phyloP scores from a whole-genome alignment of 140 eudicot genomes.

The Erigeron philadelphicus region DNA sequence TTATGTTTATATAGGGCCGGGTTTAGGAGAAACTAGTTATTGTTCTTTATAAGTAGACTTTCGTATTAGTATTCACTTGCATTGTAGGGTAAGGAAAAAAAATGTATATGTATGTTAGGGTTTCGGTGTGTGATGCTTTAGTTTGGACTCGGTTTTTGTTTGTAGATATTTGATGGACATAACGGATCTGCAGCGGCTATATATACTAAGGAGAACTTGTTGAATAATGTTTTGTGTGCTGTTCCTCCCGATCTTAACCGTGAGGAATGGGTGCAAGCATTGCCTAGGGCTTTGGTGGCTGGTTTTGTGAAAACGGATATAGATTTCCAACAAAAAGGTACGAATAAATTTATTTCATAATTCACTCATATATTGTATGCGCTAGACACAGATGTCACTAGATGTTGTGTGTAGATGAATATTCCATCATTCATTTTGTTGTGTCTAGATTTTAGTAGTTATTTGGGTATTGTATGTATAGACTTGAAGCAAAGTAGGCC shows the following conservation, averaged over 20 bases:
- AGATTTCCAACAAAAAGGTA: slow-evolving; percentile 89
- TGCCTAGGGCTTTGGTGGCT: slow-evolving; percentile 95
- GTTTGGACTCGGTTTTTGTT: slow-evolving; percentile 9
- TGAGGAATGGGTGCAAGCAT: slow-evolving; percentile 81
- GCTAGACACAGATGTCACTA: slow-evolving; percentile 28
- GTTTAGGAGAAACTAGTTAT: neutral
- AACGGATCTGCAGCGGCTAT: slow-evolving; percentile 94
- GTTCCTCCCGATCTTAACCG: slow-evolving; percentile 75
- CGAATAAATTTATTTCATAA: neutral
- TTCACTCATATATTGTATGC: slow-evolving; percentile 29
- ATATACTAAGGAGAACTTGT: slow-evolving; percentile 76
- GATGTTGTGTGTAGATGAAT: slow-evolving; percentile 3
- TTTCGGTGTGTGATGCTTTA: neutral
- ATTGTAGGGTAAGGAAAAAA: too few species aligned
- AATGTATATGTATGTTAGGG: too few species aligned
- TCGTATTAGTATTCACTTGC: too few species aligned
- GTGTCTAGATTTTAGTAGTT: too few species aligned
- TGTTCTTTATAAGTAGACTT: too few species aligned
- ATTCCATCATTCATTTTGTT: neutral
- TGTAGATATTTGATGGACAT: slow-evolving; percentile 95
- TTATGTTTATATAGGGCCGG: neutral
- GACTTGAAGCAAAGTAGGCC: slow-evolving; percentile 10
- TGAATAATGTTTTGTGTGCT: slow-evolving; percentile 68
- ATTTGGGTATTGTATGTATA: too few species aligned
- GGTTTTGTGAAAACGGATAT: slow-evolving; percentile 96